Conservation (phyloP, 2,329 filamentous ascomycete genomes). For the Colletotrichum echinochloae region DNA sequence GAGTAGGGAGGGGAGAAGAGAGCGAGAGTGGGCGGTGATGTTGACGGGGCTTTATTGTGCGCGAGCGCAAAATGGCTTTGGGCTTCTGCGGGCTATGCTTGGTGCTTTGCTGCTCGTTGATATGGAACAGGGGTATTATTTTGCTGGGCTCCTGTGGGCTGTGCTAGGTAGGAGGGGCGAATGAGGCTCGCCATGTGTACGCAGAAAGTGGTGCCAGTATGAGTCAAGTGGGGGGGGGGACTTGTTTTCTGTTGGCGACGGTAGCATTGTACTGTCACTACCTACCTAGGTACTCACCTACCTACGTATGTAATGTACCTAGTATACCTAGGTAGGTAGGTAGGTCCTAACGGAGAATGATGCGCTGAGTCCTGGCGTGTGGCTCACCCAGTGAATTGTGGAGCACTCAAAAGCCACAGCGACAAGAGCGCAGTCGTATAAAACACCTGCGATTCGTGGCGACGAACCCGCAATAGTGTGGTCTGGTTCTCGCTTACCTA, state of each 20-base stretch:
- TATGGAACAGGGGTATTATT: conserved; percentile 18
- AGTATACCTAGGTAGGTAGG: no score
- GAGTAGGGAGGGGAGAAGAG: conserved; percentile 18
- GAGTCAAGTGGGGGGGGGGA: conserved; percentile 32
- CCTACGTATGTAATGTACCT: no score
- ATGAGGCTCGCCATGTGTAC: conserved; percentile 24
- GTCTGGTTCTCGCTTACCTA: conserved; percentile 19
- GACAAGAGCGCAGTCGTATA: not conserved
- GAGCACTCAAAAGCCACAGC: conserved; percentile 3
- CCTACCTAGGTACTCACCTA: no score
- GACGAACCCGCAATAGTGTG: not conserved
- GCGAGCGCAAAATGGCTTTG: conserved; percentile 26
- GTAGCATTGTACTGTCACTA: not conserved
- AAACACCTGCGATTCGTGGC: not conserved
- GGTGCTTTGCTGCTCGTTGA: conserved; percentile 10
- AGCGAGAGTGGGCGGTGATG: conserved; percentile 25
- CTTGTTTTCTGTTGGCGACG: not conserved
- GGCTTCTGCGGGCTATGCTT: conserved; percentile 4
- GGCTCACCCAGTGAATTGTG: conserved; percentile 3
- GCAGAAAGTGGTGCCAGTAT: conserved; percentile 24
- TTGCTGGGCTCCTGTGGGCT: conserved; percentile 8
- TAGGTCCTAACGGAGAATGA: conserved; percentile 12
- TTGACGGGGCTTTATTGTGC: conserved; percentile 39
- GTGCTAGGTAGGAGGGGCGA: conserved; percentile 23
- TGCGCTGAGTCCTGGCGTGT: not conserved